A percentile compares a stretch with the other conserved stretches of the same genome.
Evolutionary conservation across 78 protist genomes (phyloP).

Genomic region (Polysphondylium violaceum): DNA sequence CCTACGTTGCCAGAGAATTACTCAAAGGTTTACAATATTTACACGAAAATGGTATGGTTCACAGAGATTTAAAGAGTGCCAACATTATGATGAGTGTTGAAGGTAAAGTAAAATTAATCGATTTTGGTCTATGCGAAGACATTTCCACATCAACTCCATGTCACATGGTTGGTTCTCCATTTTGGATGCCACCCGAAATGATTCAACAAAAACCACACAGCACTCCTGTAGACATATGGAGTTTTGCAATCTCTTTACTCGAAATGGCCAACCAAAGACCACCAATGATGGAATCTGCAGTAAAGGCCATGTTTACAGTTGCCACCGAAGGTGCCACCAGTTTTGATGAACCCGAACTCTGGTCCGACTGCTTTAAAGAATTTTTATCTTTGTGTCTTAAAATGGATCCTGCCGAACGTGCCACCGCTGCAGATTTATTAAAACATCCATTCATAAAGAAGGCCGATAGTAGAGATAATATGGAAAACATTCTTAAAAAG

Average conservation of each 20-base stretch:
- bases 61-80: conserved; percentile 76
- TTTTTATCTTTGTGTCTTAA: conserved; percentile 59
- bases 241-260: conserved; percentile 70
- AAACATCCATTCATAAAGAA: conserved; percentile 78
- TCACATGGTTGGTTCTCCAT: conserved; percentile 86
- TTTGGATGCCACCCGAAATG: conserved; percentile 88
- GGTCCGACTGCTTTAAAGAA: conserved; percentile 78
- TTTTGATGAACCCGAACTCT: conserved; percentile 51
- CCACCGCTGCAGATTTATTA: conserved; percentile 62
- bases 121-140: conserved; percentile 78
- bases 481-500: conserved; percentile 72
- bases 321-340: conserved; percentile 77
- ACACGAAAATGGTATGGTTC: conserved; percentile 74
- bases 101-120: conserved; percentile 78
- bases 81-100: conserved; percentile 81
- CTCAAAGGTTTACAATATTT: conserved; percentile 73
- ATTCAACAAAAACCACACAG: conserved; percentile 68
- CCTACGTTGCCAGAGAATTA: conserved; percentile 80
- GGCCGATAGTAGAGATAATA: conserved; percentile 68
- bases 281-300: conserved; percentile 80
- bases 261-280: conserved; percentile 81
- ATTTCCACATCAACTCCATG: conserved; percentile 26
- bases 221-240: conserved; percentile 76
- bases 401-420: conserved; percentile 71
- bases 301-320: conserved; percentile 78